These are phyloP conservation scores for Penicillium hordei DNA, from an alignment of 2,329 filamentous ascomycete genomes.

Conservation along the genomic window DNA sequence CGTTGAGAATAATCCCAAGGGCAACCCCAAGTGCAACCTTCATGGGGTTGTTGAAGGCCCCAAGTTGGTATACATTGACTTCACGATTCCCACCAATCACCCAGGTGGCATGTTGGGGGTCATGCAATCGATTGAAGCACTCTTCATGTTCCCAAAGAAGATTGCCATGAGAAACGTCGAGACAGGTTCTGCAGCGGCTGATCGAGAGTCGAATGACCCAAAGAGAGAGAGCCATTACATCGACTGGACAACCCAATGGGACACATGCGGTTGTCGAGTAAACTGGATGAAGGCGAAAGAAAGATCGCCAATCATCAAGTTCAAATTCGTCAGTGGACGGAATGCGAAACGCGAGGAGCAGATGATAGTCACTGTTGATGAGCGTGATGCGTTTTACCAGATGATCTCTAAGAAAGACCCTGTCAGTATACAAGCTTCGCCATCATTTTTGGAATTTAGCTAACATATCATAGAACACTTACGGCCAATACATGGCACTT, in stretches of 20 bases:
- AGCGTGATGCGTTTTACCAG: background rate
- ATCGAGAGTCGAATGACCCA: background rate
- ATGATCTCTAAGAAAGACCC: background rate
- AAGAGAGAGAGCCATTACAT: background rate
- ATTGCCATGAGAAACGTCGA: background rate
- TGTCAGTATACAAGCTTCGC: background rate
- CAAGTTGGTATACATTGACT: background rate
- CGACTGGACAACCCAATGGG: background rate
- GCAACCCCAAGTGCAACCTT: background rate
- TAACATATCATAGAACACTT: constrained; percentile 2
- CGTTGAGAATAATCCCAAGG: background rate
- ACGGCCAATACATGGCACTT: constrained; percentile 4
- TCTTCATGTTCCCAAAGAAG: background rate
- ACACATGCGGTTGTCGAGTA: background rate
- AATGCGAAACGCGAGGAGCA: background rate
- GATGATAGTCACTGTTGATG: background rate
- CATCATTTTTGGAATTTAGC: background rate
- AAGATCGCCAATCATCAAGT: background rate
- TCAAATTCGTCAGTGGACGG: background rate
- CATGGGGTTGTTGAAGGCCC: background rate
- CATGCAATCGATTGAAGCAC: background rate
- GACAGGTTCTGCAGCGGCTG: background rate
- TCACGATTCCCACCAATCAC: background rate
- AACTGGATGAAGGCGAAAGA: constrained; percentile 1
- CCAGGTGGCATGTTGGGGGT: background rate